Conservation (phyloP, 345 rosid genomes). For the Lumnitzera littorea region DNA sequence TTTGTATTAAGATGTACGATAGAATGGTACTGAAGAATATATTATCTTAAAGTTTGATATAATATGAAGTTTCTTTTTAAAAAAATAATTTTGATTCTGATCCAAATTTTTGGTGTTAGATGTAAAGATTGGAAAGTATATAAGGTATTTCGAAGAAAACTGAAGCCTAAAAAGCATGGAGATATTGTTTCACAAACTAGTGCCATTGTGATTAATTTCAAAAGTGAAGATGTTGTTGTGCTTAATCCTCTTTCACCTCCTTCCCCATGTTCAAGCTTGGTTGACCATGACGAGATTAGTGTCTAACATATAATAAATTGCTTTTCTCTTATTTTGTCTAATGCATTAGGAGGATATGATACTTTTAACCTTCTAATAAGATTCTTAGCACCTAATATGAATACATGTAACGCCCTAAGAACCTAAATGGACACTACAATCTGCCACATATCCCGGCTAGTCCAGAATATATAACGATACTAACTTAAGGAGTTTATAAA, state of each 20-base stretch:
- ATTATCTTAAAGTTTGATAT: not conserved
- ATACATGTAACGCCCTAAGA: no score
- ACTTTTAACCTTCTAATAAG: no score
- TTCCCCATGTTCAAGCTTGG: constrained; percentile 49
- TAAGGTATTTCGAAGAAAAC: constrained; percentile 54
- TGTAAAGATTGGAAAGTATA: constrained; percentile 59
- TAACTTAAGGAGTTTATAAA: no score
- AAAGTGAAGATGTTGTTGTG: constrained; percentile 24
- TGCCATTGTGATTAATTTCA: constrained; percentile 22
- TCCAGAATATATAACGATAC: no score
- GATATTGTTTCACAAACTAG: constrained; percentile 6
- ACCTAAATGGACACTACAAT: no score
- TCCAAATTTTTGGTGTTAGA: constrained; percentile 24
- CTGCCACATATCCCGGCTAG: no score
- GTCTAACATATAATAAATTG: not conserved
- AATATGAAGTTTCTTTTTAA: not conserved
- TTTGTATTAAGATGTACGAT: not conserved
- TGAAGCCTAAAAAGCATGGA: constrained; percentile 15
- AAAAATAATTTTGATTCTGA: not conserved
- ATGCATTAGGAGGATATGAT: no score
- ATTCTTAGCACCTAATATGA: no score
- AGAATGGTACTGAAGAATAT: not conserved
- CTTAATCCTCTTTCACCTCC: constrained; percentile 40
- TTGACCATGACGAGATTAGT: constrained; percentile 30
- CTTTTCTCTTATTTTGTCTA: no score